Conservation (phyloP, 371 early-diverging fungal genomes). For the Saksenaea vasiformis region DNA sequence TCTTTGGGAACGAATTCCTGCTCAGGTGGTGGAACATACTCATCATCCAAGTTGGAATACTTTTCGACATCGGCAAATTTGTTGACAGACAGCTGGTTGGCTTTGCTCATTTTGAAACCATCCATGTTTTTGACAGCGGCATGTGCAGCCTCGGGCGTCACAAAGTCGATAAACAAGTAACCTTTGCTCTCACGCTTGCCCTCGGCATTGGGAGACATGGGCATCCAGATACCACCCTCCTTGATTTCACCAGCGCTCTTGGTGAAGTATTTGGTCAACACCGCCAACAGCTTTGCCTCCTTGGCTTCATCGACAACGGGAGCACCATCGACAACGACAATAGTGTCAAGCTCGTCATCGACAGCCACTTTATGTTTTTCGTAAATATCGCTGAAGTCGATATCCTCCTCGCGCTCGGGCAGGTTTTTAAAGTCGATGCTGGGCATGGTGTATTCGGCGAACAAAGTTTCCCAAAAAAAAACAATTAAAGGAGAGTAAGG, state of each 20-base stretch:
- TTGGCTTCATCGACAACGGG: slow-evolving; percentile 90
- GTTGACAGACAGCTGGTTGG: slow-evolving; percentile 83
- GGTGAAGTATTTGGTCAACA: slow-evolving; percentile 80
- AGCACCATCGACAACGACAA: slow-evolving; percentile 91
- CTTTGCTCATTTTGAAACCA: slow-evolving; percentile 81
- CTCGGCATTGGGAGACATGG: slow-evolving; percentile 70
- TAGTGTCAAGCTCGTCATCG: slow-evolving; percentile 79
- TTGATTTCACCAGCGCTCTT: slow-evolving; percentile 79
- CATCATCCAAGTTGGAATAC: slow-evolving; percentile 75
- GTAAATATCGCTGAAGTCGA: slow-evolving; percentile 93
- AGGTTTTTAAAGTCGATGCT: slow-evolving; percentile 57
- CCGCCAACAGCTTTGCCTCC: slow-evolving; percentile 79
- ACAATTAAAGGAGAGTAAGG: background rate
- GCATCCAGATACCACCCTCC: slow-evolving; percentile 87
- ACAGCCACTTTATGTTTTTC: slow-evolving; percentile 67
- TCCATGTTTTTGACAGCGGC: slow-evolving; percentile 79
- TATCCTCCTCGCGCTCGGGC: slow-evolving; percentile 66
- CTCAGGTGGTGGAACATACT: slow-evolving; percentile 69
- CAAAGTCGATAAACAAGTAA: slow-evolving; percentile 93
- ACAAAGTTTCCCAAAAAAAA: slow-evolving; percentile 4
- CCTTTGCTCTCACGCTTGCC: slow-evolving; percentile 83
- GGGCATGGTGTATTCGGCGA: slow-evolving; percentile 24
- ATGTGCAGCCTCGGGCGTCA: slow-evolving; percentile 82
- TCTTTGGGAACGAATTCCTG: slow-evolving; percentile 81
- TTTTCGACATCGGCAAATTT: slow-evolving; percentile 90